phyloP scores from a whole-genome alignment of 371 early-diverging fungal species.

The Mucor indicus region DNA sequence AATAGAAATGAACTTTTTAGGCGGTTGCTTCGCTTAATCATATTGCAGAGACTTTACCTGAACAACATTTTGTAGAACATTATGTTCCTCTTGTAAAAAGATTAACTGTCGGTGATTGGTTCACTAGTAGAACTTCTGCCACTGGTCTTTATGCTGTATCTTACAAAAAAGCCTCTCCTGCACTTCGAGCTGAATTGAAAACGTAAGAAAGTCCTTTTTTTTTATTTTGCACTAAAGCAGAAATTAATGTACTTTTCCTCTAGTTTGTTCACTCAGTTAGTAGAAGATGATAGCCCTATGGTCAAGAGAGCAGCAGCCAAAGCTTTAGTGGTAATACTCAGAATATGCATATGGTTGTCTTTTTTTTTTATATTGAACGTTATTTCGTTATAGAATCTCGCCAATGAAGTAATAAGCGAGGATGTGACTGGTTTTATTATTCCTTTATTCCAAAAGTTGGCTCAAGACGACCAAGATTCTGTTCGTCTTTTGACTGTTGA shows the following conservation, averaged over 20 bases:
- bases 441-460: conserved; percentile 74
- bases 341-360: neutral
- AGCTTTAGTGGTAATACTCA: conserved; percentile 21
- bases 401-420: conserved; percentile 65
- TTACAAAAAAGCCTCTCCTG: conserved; percentile 68
- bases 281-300: conserved; percentile 96
- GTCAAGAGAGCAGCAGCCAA: conserved; percentile 94
- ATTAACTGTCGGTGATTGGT: conserved; percentile 94
- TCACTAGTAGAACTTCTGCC: conserved; percentile 93
- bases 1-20: conserved; percentile 38
- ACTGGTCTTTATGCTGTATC: conserved; percentile 87
- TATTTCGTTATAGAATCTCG: conserved; percentile 48
- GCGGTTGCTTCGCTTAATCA: conserved; percentile 92
- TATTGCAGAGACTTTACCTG: conserved; percentile 68
- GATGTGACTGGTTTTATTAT: conserved; percentile 75
- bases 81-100: conserved; percentile 90
- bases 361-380: neutral
- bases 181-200: conserved; percentile 82
- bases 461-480: conserved; percentile 93
- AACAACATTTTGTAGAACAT: conserved; percentile 80
- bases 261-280: conserved; percentile 72
- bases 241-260: neutral
- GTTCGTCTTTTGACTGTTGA: conserved; percentile 95
- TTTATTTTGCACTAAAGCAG: neutral
- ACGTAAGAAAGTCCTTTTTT: conserved; percentile 3